Conservation (phyloP, 192 early-diverging fungal genomes). For the Coemansia sp. region DNA sequence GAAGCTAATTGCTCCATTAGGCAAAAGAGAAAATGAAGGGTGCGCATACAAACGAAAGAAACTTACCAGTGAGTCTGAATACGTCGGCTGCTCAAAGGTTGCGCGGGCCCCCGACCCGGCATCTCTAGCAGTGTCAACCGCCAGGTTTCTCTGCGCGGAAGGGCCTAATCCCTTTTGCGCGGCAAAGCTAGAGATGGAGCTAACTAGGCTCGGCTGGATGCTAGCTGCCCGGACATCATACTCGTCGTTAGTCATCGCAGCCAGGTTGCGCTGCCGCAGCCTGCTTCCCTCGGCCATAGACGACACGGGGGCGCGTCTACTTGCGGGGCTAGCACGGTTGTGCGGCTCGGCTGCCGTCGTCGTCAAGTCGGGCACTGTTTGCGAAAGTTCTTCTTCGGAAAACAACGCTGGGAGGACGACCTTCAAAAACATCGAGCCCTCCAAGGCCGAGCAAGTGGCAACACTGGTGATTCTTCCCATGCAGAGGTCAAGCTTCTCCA, state of each 20-base stretch:
- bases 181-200: constrained; percentile 23
- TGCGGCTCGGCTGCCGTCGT: neutral
- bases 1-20: constrained; percentile 6
- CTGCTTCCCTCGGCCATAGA: constrained; percentile 30
- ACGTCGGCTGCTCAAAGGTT: neutral
- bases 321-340: constrained; percentile 16
- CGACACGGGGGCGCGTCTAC: constrained; percentile 1
- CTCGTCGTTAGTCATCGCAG: constrained; percentile 29
- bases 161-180: constrained; percentile 17
- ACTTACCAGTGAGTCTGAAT: constrained; percentile 1
- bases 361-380: neutral
- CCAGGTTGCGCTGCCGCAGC: constrained; percentile 25
- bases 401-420: constrained; percentile 10
- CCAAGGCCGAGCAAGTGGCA: neutral
- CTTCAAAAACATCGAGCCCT: constrained; percentile 9
- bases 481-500: neutral
- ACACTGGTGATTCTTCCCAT: neutral
- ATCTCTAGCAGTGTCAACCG: constrained; percentile 5
- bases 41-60: neutral
- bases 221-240: constrained; percentile 30
- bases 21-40: neutral
- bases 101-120: neutral
- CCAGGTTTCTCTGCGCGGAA: neutral
- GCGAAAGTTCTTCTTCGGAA: neutral
- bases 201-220: constrained; percentile 20